Percentiles rank a stretch among this genome's conserved stretches.
Evolutionary conservation across 2,329 filamentous ascomycete genomes (phyloP).

Genomic region (Talaromyces sp.): DNA sequence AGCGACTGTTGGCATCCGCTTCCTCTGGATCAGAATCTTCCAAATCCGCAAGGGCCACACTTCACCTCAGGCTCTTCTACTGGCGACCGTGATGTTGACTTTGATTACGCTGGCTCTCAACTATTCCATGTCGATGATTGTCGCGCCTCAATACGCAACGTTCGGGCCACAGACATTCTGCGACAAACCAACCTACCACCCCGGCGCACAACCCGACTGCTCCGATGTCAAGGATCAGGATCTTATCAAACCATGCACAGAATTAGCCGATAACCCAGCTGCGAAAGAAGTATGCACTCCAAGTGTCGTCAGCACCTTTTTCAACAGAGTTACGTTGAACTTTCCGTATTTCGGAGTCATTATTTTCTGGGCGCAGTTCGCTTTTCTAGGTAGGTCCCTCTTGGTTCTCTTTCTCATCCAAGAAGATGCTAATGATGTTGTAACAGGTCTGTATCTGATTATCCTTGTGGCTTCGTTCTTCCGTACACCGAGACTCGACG

Average conservation of each 20-base stretch:
- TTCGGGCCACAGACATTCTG: slow-evolving; percentile 96
- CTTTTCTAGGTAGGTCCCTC: slow-evolving; percentile 61
- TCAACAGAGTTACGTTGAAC: slow-evolving; percentile 87
- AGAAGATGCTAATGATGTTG: background rate
- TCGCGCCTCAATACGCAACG: slow-evolving; percentile 92
- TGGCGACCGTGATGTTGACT: slow-evolving; percentile 86
- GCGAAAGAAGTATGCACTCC: slow-evolving; percentile 83
- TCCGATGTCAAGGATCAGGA: slow-evolving; percentile 53
- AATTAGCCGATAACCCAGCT: slow-evolving; percentile 65
- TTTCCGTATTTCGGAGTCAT: slow-evolving; percentile 92
- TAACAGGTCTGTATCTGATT: slow-evolving; percentile 65
- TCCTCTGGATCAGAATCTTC: slow-evolving; percentile 93
- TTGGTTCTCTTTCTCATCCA: background rate
- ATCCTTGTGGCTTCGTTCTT: slow-evolving; percentile 77
- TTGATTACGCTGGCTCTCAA: slow-evolving; percentile 88
- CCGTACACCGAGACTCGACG: slow-evolving; percentile 71
- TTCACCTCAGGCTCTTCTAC: slow-evolving; percentile 82
- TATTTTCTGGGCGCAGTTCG: slow-evolving; percentile 96
- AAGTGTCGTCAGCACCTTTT: slow-evolving; percentile 83
- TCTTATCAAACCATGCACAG: slow-evolving; percentile 76
- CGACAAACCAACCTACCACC: slow-evolving; percentile 61
- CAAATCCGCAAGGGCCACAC: slow-evolving; percentile 85
- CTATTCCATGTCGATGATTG: slow-evolving; percentile 85
- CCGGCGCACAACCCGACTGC: slow-evolving; percentile 71
- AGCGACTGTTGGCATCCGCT: slow-evolving; percentile 83